phyloP scores from a whole-genome alignment of 2,329 filamentous ascomycete genomes.

The Leptosphaerulina australis region DNA sequence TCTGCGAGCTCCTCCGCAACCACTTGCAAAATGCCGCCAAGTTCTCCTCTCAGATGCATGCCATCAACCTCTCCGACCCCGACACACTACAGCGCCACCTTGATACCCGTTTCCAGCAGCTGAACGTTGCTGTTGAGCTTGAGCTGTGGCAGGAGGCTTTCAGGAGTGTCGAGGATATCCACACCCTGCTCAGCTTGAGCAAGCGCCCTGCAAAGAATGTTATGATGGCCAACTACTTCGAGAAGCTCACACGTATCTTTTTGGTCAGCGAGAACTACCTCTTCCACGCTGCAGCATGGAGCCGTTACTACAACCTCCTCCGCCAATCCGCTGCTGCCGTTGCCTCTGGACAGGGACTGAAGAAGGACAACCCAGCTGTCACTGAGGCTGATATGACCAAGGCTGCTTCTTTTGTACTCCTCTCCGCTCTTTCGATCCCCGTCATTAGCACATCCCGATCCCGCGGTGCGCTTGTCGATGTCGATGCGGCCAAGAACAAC shows the following conservation, averaged over 20 bases:
- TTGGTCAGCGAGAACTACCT: slow-evolving; percentile 99
- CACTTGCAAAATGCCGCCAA: slow-evolving; percentile 99
- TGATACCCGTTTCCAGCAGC: slow-evolving; percentile 96
- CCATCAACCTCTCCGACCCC: slow-evolving; percentile 97
- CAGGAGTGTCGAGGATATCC: slow-evolving; percentile 98
- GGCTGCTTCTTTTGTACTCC: slow-evolving; percentile 91
- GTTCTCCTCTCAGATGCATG: slow-evolving; percentile 98
- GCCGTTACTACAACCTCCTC: slow-evolving; percentile 94
- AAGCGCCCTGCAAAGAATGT: slow-evolving; percentile 98
- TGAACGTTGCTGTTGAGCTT: slow-evolving; percentile 96
- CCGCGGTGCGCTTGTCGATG: slow-evolving; percentile 92
- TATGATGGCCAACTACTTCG: slow-evolving; percentile 99
- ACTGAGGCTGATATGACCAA: slow-evolving; percentile 90
- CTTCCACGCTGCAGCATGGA: slow-evolving; percentile 98
- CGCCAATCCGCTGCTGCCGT: slow-evolving; percentile 86
- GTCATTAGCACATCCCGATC: slow-evolving; percentile 99
- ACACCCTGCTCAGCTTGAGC: slow-evolving; percentile 95
- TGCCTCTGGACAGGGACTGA: slow-evolving; percentile 83
- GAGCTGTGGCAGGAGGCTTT: slow-evolving; percentile 99
- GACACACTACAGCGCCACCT: slow-evolving; percentile 97
- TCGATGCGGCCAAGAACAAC: slow-evolving; percentile 96
- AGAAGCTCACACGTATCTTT: slow-evolving; percentile 98
- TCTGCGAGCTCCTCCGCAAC: slow-evolving; percentile 97
- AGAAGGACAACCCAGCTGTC: slow-evolving; percentile 91
- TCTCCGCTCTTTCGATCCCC: slow-evolving; percentile 95